phyloP scores from a whole-genome alignment of 345 rosid species.

The Pugionium dolabratum region DNA sequence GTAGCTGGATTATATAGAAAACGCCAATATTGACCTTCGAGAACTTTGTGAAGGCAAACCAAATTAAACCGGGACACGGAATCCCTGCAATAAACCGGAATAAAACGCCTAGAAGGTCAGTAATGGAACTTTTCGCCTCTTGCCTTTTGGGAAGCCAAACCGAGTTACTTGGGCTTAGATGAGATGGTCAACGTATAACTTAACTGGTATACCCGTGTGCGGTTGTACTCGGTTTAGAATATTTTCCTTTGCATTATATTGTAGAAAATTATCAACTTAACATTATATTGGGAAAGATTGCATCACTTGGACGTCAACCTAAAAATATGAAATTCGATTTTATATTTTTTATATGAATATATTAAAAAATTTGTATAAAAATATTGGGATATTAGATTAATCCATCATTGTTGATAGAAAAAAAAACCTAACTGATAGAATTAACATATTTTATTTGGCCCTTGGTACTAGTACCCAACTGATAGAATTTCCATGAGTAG shows the following conservation, averaged over 20 bases:
- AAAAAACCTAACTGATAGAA: too few species aligned
- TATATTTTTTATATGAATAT: too few species aligned
- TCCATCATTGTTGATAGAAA: too few species aligned
- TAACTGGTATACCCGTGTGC: conserved; percentile 6
- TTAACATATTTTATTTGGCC: too few species aligned
- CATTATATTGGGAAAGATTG: too few species aligned
- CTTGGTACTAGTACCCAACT: not conserved
- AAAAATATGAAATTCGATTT: too few species aligned
- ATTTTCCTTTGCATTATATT: not conserved
- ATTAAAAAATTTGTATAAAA: too few species aligned
- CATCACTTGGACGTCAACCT: too few species aligned
- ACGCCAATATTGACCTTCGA: conserved; percentile 36
- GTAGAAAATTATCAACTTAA: too few species aligned
- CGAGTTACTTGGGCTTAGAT: not conserved
- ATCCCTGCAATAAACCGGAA: conserved; percentile 14
- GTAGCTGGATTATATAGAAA: not conserved
- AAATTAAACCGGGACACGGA: conserved; percentile 19
- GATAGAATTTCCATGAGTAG: not conserved
- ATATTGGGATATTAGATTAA: too few species aligned
- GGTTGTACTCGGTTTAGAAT: conserved; percentile 19
- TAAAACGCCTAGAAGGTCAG: not conserved
- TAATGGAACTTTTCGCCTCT: not conserved
- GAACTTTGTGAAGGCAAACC: conserved; percentile 31
- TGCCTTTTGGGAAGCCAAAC: conserved; percentile 2
- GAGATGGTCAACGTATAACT: conserved; percentile 4